Evolutionary conservation across 306 rosid genomes (phyloP).

Genomic region (Begonia peltatifolia): DNA sequence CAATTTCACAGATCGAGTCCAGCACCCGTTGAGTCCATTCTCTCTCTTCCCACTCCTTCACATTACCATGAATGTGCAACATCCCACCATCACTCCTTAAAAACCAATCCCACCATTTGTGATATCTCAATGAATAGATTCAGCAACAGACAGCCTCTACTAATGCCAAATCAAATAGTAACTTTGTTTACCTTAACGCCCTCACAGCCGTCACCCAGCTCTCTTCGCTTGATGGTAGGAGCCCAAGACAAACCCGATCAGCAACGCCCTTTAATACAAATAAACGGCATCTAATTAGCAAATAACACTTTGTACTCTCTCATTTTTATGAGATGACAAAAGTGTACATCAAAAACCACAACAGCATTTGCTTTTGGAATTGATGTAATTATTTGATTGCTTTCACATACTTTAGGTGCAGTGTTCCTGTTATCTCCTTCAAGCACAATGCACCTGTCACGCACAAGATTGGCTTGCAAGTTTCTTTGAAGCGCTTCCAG

Average conservation of each 20-base stretch:
- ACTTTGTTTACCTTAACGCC: constrained; percentile 50
- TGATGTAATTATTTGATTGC: not conserved
- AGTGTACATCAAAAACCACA: too few relatives aligned
- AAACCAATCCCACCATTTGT: constrained; percentile 8
- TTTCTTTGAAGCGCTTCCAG: constrained; percentile 63
- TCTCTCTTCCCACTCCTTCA: constrained; percentile 57
- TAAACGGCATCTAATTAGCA: too few relatives aligned
- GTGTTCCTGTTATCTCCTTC: constrained; percentile 70
- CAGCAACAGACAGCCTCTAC: not conserved
- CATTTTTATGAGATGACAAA: too few relatives aligned
- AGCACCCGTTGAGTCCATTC: constrained; percentile 43
- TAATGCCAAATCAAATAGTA: too few relatives aligned
- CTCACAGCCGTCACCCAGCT: constrained; percentile 82
- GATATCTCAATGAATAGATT: not conserved
- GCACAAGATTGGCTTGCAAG: constrained; percentile 50
- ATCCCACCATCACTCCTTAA: constrained; percentile 78
- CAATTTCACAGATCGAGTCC: constrained; percentile 48
- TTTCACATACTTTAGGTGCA: constrained; percentile 60
- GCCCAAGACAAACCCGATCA: constrained; percentile 92
- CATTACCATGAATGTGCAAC: constrained; percentile 70
- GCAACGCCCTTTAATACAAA: constrained; percentile 47
- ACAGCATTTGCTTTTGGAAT: too few relatives aligned
- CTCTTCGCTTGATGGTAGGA: constrained; percentile 73
- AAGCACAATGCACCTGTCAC: constrained; percentile 54
- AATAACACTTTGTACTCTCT: too few relatives aligned